Base-by-base conservation (phyloP, 140 eudicot species). In the Ambrosia hybrid region DNA sequence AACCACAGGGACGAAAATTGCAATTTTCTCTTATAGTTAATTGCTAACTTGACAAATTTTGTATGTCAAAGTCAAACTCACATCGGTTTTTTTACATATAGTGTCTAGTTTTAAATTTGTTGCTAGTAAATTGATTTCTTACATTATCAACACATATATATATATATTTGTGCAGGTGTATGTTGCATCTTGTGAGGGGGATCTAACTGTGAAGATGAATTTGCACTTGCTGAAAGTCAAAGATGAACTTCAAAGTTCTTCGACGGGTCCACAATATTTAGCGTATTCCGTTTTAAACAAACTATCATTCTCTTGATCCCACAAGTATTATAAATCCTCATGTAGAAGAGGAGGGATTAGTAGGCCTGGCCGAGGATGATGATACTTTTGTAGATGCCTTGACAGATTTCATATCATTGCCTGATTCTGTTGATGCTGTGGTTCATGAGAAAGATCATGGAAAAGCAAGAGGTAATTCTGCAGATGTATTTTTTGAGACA, bases 301-400 rank as follows among this genome's bases (percentile, higher is more conserved):
- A 80, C 67, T 71, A 79, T 14, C 70, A 69, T 17, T 21, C 81
- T 3, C 14, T 55, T 74, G 69, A 83, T 65, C 57, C 79, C 37
- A 73, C 60, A 56, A 46, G 79, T 81, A 63, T 59, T 49, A 53
- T 62, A 66, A 86, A 81, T 71, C 69, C 81, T 78, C 88, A 55
- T 51, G 83, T 62, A 69, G 81, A 77, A 73, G 91, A 90, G 73
- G 61, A 90, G 73, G 61, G 65, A 61, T 59, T 71, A 30, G 71
- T 63, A 14, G 67, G 70, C 65, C 21, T 64, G 45, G 74, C 70
- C 2, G 97, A 94, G 66, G 99, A 94, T 41, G 97, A 94, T 65
- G 99, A 94, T 62, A 67, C 74, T 72, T 90, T 90, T 81, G 80
- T 75, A 49, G 99, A 94, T 85, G 99, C 99, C 26, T 80, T 90